Conservation (phyloP, 2,329 filamentous ascomycete species). For the Fusarium mundagurra region DNA sequence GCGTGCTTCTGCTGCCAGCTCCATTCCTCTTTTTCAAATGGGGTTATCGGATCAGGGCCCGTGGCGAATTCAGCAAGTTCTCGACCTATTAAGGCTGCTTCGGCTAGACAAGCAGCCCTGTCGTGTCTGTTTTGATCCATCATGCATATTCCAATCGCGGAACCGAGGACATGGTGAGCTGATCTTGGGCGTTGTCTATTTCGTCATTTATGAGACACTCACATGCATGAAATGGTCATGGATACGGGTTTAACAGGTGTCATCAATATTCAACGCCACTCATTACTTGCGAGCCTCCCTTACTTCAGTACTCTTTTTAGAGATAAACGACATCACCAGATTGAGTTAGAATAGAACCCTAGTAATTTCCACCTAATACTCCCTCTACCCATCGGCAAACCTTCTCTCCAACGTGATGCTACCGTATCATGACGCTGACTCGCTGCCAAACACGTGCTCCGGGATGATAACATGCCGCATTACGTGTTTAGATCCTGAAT, state of each 20-base stretch:
- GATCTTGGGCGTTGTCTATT: background rate
- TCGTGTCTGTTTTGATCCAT: background rate
- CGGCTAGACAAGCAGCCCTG: background rate
- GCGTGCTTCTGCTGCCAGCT: background rate
- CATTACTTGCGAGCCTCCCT: rapidly evolving
- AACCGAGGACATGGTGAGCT: background rate
- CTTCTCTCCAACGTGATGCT: background rate
- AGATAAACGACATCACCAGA: background rate
- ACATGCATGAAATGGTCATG: background rate
- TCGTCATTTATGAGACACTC: background rate
- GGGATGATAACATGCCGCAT: background rate
- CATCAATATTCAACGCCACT: background rate
- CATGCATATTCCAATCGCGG: background rate
- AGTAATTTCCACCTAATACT: background rate
- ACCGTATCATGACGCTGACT: background rate
- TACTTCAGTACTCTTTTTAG: rapidly evolving
- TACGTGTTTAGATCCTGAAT: background rate
- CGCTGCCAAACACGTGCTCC: background rate
- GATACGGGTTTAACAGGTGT: background rate
- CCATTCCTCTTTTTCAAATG: background rate
- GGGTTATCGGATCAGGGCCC: background rate
- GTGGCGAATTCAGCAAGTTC: background rate
- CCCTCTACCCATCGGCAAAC: background rate
- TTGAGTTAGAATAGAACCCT: background rate
- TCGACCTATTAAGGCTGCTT: background rate